Conservation (phyloP, 2,329 filamentous ascomycete genomes). For the Fonsecaea monophora region DNA sequence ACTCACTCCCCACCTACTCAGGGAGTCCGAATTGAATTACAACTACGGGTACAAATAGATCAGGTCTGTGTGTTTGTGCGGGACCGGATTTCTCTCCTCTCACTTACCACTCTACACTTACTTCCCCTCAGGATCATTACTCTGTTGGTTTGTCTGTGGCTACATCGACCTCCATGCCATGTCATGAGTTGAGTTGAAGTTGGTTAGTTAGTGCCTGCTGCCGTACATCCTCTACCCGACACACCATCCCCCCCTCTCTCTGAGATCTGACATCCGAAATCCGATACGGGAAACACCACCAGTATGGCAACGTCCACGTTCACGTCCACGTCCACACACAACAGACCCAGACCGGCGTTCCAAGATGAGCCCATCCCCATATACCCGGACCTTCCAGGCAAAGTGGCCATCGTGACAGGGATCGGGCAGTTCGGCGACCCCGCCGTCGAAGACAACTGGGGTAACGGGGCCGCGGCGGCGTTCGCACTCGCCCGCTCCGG, state of each 20-base stretch:
- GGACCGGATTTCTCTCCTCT: no score
- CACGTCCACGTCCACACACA: background rate
- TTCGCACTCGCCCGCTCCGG: slow-evolving; percentile 14
- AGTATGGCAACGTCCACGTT: no score
- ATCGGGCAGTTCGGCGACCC: slow-evolving; percentile 18
- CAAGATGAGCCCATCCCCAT: slow-evolving; percentile 1
- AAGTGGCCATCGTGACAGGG: slow-evolving; percentile 24
- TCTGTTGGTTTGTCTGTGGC: no score
- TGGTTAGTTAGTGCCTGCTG: no score
- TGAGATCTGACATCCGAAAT: background rate
- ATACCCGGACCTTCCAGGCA: slow-evolving; percentile 19
- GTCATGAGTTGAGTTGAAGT: no score
- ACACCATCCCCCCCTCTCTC: background rate
- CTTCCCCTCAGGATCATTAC: no score
- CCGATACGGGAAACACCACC: background rate
- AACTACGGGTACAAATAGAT: no score
- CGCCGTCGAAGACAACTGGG: slow-evolving; percentile 12
- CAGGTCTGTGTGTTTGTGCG: no score
- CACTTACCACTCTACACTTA: no score
- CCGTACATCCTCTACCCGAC: background rate
- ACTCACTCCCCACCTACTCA: no score
- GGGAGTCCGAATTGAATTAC: no score
- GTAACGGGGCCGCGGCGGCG: slow-evolving; percentile 25
- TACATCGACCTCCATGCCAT: no score
- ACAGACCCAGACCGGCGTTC: background rate